These are phyloP conservation scores for Ophiosphaerella narmari DNA, from an alignment of 2,329 filamentous ascomycete genomes.

Conservation along the genomic window DNA sequence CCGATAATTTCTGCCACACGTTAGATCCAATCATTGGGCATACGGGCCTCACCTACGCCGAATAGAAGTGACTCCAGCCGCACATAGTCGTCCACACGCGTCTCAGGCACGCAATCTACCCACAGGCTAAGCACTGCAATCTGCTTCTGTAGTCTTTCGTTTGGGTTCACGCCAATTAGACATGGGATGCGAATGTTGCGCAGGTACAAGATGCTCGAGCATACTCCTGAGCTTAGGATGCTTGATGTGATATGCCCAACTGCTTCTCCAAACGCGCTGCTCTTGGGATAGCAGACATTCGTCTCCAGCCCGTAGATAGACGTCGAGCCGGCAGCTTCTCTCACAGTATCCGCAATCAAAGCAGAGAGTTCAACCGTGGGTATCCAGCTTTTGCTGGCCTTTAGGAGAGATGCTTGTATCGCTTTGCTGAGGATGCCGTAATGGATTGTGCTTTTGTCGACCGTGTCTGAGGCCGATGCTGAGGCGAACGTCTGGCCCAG, in stretches of 20 bases:
- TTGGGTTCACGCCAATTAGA: constrained; percentile 72
- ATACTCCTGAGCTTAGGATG: constrained; percentile 22
- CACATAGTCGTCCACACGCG: constrained; percentile 57
- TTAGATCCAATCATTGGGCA: constrained; percentile 14
- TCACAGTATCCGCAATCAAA: constrained; percentile 19
- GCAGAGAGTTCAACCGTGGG: constrained; percentile 26
- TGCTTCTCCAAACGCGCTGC: constrained; percentile 67
- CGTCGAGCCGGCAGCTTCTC: constrained; percentile 30
- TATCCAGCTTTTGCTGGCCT: constrained; percentile 25
- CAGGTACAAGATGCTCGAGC: constrained; percentile 53
- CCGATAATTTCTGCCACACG: constrained; percentile 45
- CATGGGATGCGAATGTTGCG: constrained; percentile 66
- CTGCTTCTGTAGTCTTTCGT: constrained; percentile 70
- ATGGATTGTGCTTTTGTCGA: constrained; percentile 73
- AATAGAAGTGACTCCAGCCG: constrained; percentile 65
- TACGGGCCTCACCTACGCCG: constrained; percentile 55
- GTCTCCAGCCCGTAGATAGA: constrained; percentile 53
- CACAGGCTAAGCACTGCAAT: constrained; percentile 67
- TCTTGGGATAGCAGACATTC: constrained; percentile 67
- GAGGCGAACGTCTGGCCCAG: constrained; percentile 62
- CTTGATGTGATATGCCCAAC: constrained; percentile 54
- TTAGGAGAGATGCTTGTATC: constrained; percentile 57
- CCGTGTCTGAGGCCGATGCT: constrained; percentile 62
- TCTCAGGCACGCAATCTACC: constrained; percentile 58
- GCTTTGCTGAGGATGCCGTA: constrained; percentile 73